phyloP scores from a whole-genome alignment of 2,329 filamentous ascomycete genomes.

The Diaporthe sp. region DNA sequence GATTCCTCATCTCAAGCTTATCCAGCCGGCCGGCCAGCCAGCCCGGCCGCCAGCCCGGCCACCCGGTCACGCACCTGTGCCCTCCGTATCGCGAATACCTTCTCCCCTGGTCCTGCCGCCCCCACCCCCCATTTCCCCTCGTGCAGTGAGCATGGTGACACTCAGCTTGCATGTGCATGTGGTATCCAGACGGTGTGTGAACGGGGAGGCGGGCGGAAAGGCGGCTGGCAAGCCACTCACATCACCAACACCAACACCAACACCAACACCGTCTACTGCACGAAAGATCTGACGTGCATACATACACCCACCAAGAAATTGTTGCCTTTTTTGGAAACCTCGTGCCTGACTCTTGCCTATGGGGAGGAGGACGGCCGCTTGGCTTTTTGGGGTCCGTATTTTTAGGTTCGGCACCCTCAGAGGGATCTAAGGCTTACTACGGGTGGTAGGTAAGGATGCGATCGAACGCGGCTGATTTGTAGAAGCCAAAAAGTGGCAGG shows the following conservation, averaged over 20 bases:
- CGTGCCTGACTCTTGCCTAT: background rate
- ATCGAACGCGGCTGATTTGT: background rate
- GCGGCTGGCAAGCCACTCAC: slow-evolving; percentile 13
- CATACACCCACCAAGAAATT: background rate
- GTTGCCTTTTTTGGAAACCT: slow-evolving; percentile 21
- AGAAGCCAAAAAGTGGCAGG: background rate
- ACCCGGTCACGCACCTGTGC: background rate
- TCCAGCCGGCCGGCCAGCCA: background rate
- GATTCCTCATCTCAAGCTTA: background rate
- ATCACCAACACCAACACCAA: background rate
- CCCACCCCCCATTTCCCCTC: background rate
- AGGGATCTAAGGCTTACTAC: slow-evolving; percentile 20
- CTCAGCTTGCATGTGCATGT: background rate
- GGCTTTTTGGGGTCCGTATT: slow-evolving; percentile 12
- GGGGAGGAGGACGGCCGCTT: too few relatives aligned
- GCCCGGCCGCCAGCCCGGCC: background rate
- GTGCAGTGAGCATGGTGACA: background rate
- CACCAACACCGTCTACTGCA: background rate
- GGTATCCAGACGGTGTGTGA: too few relatives aligned
- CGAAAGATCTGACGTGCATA: slow-evolving; percentile 1
- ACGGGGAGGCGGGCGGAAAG: background rate
- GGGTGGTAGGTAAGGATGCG: background rate
- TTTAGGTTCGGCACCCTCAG: slow-evolving; percentile 10
- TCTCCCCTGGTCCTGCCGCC: background rate
- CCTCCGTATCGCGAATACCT: background rate